Base-by-base conservation (phyloP, 2,329 filamentous ascomycete genomes). In the Penicillium concentricum region DNA sequence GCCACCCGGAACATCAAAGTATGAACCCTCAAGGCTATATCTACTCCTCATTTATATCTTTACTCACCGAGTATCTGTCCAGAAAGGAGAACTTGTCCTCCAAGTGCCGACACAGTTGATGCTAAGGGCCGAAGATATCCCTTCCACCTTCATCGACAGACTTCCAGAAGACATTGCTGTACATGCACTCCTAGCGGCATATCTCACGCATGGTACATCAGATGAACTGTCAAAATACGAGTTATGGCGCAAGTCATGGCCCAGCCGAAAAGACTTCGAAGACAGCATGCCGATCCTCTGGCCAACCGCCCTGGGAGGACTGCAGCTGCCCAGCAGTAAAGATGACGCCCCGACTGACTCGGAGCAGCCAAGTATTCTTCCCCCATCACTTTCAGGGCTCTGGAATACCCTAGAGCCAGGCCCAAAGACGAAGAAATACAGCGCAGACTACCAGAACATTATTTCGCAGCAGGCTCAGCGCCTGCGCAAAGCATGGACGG, bases 181-280 rank as follows among this genome's bases (percentile, higher is more conserved):
- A 22, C 91, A 95, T 65, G 87, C 86, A 28, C 82, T 91, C 38
- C 79, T 94, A 8, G 88, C 91, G n/a, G 81, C 86, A 2, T 84
- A 86, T 57, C 77, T 92, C 9, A 81, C 84, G 5, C 77, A 87
- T 30, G 69, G 71, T 10, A 67, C 74, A 22, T 60, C 69, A n/a
- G 79, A 86, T 55, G 71, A 72, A 1, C 70, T 77, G 7, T 65
- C 75, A 18, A 78, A 79, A 24, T 82, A 82, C 61, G 73, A 75
- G 0, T 71, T 78, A 18, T 93, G 89, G 89, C 79, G 82, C 66
- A 81, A 81, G 52, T 83, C 89, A 15, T 87, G 91, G 76, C 91
- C 91, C 0, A 82, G 80, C 0, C 72, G 74, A 2, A 72, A 77
- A 7, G 87, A 90, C 63, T 83, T 95, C 57, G 67, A 78, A 62